Evolutionary conservation across 2,329 filamentous ascomycete genomes (phyloP).

Genomic region (Mycosphaerella arachidis): DNA sequence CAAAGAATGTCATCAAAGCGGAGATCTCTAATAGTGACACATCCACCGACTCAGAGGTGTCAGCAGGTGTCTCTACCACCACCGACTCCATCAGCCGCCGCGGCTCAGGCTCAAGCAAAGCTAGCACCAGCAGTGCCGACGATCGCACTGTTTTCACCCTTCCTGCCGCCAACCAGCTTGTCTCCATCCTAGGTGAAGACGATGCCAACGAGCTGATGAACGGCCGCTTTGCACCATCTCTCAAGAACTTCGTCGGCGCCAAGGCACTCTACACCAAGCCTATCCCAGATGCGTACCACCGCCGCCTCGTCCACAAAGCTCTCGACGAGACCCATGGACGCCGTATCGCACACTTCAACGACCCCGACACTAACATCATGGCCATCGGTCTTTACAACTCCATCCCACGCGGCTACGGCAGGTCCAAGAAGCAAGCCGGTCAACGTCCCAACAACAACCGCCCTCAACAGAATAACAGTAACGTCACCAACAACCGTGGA

Average conservation of each 20-base stretch:
- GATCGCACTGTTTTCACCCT: neutral
- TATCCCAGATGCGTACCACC: neutral
- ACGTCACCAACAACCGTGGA: neutral
- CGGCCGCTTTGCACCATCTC: neutral
- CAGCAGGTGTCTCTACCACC: neutral
- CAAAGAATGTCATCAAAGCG: neutral
- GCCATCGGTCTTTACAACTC: neutral
- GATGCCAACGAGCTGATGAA: neutral
- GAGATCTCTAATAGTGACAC: neutral
- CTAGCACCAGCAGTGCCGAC: neutral
- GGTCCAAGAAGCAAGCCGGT: neutral
- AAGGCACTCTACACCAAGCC: neutral
- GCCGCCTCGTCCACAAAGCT: slow-evolving; percentile 1
- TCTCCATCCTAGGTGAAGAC: neutral
- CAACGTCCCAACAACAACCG: neutral
- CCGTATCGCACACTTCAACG: neutral
- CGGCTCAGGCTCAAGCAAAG: neutral
- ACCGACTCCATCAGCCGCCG: neutral
- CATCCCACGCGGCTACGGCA: neutral
- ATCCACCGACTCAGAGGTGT: neutral
- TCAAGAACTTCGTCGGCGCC: neutral
- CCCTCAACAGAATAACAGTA: neutral
- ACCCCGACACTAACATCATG: neutral
- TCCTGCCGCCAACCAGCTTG: neutral
- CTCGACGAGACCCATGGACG: neutral